phyloP scores from a whole-genome alignment of 164 flowering plant species.

The Euptelea pleiosperma region DNA sequence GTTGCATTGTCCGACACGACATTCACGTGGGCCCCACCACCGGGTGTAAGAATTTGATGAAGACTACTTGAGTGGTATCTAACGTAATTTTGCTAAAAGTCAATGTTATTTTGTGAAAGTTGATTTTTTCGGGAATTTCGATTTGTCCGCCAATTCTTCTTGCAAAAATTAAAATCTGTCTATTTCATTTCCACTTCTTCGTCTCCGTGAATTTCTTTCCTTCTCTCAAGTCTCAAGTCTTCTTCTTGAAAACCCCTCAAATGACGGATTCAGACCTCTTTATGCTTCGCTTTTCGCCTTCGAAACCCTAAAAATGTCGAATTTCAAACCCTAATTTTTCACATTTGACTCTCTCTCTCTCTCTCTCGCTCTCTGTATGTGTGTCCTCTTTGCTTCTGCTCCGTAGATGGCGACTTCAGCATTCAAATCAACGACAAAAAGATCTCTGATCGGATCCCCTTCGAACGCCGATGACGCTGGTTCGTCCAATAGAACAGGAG shows the following conservation, averaged over 20 bases:
- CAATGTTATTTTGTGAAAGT: neutral
- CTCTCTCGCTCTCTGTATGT: neutral
- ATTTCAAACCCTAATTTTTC: neutral
- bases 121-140: slow-evolving; percentile 13
- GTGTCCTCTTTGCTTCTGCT: too few species aligned
- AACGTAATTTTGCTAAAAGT: neutral
- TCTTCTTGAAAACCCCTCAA: too few species aligned
- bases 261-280: too few species aligned
- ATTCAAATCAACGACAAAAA: slow-evolving; percentile 71
- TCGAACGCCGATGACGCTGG: slow-evolving; percentile 22
- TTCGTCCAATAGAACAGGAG: slow-evolving; percentile 27
- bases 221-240: too few species aligned
- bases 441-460: slow-evolving; percentile 43
- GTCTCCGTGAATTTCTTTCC: neutral
- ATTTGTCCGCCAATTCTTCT: slow-evolving; percentile 43
- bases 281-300: neutral
- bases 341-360: neutral
- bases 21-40: too few species aligned
- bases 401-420: slow-evolving; percentile 92
- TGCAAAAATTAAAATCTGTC: slow-evolving; percentile 4
- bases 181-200: neutral
- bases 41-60: too few species aligned
- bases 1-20: too few species aligned
- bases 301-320: neutral
- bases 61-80: slow-evolving; percentile 1